Evolutionary conservation across 1,284 basidiomycete species (phyloP).

Genomic region (Athelia sp.): DNA sequence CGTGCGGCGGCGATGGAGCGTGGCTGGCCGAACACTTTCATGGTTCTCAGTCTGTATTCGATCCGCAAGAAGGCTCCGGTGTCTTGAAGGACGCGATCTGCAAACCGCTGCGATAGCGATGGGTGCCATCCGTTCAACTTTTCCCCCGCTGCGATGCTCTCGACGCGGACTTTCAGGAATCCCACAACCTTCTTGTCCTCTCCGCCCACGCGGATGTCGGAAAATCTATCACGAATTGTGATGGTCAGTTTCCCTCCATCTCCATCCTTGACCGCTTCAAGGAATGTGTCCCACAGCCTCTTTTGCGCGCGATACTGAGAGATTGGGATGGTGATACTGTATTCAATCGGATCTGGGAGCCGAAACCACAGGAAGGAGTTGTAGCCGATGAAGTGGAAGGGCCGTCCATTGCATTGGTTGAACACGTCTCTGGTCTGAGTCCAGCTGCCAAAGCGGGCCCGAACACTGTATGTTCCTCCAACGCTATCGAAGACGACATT

Average conservation of each 20-base stretch:
- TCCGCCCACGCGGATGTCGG: conserved; percentile 66
- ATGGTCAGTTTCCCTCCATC: background rate
- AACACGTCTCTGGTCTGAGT: conserved; percentile 36
- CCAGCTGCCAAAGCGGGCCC: conserved; percentile 40
- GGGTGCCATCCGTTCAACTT: background rate
- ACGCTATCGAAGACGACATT: conserved; percentile 3
- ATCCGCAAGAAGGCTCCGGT: conserved; percentile 36
- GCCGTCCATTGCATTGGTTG: conserved; percentile 22
- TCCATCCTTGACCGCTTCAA: conserved; percentile 25
- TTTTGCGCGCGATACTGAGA: conserved; percentile 49
- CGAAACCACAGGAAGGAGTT: conserved; percentile 21
- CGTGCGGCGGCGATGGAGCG: conserved; percentile 31
- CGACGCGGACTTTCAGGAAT: background rate
- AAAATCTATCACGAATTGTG: conserved; percentile 56
- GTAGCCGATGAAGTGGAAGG: conserved; percentile 21
- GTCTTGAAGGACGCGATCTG: conserved; percentile 25
- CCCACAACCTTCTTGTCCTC: background rate
- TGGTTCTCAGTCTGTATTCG: conserved; percentile 34
- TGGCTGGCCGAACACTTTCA: conserved; percentile 38
- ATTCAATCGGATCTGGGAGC: conserved; percentile 41
- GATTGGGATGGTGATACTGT: conserved; percentile 37
- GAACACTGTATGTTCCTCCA: conserved; percentile 26
- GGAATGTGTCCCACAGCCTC: conserved; percentile 39
- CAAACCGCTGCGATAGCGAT: conserved; percentile 19
- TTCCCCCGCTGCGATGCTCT: background rate